Evolutionary conservation across 1,139 yeast species (phyloP).

Genomic region (Lodderomyces beijingensis): DNA sequence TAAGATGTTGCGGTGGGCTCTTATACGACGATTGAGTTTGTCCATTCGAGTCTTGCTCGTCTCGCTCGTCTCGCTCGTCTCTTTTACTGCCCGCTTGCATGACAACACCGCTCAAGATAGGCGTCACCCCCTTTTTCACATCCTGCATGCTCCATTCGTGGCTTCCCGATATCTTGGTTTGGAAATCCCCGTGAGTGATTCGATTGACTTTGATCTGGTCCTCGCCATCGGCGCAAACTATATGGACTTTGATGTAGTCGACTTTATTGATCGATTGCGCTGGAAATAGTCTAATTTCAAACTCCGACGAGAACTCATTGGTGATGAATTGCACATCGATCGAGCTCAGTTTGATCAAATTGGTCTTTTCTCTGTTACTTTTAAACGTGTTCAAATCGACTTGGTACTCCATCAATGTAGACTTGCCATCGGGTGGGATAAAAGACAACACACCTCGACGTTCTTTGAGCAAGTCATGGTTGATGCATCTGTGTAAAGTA

Average conservation of each 20-base stretch:
- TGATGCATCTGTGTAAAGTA: constrained; percentile 57
- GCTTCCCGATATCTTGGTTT: constrained; percentile 45
- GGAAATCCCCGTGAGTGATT: constrained; percentile 70
- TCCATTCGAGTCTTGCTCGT: constrained; percentile 4
- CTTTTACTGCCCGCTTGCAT: constrained; percentile 12
- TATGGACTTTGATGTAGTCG: constrained; percentile 52
- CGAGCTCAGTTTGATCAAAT: constrained; percentile 50
- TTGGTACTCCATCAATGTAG: constrained; percentile 60
- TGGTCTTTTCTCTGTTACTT: constrained; percentile 16
- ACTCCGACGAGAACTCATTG: constrained; percentile 63
- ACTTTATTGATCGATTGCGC: constrained; percentile 52
- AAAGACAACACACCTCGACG: constrained; percentile 50
- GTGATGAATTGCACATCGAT: constrained; percentile 59
- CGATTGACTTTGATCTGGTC: constrained; percentile 43
- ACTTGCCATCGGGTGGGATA: constrained; percentile 86
- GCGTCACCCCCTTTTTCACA: constrained; percentile 61
- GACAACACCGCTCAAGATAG: constrained; percentile 59
- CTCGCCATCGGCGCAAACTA: constrained; percentile 27
- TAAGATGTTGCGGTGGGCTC: constrained; percentile 47
- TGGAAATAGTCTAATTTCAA: constrained; percentile 64
- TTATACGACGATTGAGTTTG: constrained; percentile 1
- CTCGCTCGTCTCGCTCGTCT: constrained; percentile 8
- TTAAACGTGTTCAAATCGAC: constrained; percentile 37
- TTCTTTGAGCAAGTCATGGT: constrained; percentile 40
- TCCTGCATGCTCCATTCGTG: constrained; percentile 73